Base-by-base conservation (phyloP, 2,329 filamentous ascomycete species). In the Calycina marina region DNA sequence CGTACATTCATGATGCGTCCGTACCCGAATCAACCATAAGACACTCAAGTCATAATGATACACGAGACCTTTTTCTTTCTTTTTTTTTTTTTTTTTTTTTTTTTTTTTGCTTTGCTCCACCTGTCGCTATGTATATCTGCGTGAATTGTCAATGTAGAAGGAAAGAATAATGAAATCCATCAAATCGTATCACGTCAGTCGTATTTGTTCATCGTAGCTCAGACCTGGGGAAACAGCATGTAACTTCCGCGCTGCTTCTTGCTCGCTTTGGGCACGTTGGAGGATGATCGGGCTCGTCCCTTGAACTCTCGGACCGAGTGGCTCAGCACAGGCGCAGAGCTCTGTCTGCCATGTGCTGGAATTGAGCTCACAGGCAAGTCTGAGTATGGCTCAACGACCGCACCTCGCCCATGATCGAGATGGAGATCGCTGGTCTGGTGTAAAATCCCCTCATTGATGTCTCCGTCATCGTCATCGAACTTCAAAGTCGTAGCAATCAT, bases 141-240 rank as follows among this genome's bases (percentile, higher is more conserved):
- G n/a, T n/a, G n/a, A n/a, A n/a, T n/a, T n/a, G 81, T 22, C 20
- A 22, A 22, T 22, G 20, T 8, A 22, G 20, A 9, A 22, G 3
- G 20, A 22, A 22, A 22, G n/a, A 22, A 22, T 9, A 22, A n/a
- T 8, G 20, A 22, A 22, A 22, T 22, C 20, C 20, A n/a, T 22
- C 20, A 22, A n/a, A n/a, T 22, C 20, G 20, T 22, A 9, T n/a
- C 20, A 22, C 20, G n/a, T 22, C 20, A 22, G n/a, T 22, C 20
- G 3, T 8, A n/a, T n/a, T 9, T 22, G n/a, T 22, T n/a, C 20
- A 22, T 22, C 2, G 2, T 22, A 22, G 20, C n/a, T 45, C 24
- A 43, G 14, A 39, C 27, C 31, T 45, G 44, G 18, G 48, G 47
- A 13, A 52, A 52, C 6, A 52, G 34, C 39, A 43, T 48, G 28